These are phyloP conservation scores for Orbilia brochopaga DNA, from an alignment of 2,329 filamentous ascomycete species.

Conservation along the genomic window DNA sequence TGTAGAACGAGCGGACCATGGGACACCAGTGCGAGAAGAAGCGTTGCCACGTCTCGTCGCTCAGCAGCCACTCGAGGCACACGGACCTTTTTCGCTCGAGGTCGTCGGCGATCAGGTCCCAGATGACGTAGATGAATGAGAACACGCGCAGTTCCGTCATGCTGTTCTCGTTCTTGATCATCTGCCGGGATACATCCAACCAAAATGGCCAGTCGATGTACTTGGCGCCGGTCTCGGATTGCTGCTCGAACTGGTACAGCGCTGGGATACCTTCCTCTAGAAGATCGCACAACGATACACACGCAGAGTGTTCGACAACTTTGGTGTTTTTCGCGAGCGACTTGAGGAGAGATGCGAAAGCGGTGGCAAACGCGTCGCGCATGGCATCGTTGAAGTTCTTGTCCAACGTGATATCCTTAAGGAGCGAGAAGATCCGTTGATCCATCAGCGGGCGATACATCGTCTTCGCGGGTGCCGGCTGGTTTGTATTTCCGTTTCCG, in stretches of 20 bases:
- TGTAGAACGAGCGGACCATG: conserved; percentile 92
- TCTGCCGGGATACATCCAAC: conserved; percentile 78
- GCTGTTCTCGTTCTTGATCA: conserved; percentile 82
- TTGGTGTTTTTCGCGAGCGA: conserved; percentile 76
- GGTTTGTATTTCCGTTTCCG: conserved; percentile 64
- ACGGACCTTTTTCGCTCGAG: conserved; percentile 71
- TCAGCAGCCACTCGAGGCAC: conserved; percentile 76
- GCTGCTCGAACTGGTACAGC: conserved; percentile 60
- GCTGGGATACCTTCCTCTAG: conserved; percentile 79
- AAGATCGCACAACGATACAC: conserved; percentile 89
- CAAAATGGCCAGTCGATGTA: conserved; percentile 83
- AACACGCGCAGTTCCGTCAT: conserved; percentile 87
- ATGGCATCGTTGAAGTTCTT: conserved; percentile 56
- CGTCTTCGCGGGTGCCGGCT: conserved; percentile 60
- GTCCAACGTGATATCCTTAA: conserved; percentile 75
- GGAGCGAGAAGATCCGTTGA: conserved; percentile 85
- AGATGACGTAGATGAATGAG: conserved; percentile 79
- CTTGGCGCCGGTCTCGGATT: conserved; percentile 54
- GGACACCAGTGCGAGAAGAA: conserved; percentile 95
- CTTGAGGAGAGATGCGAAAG: conserved; percentile 75
- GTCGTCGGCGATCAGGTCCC: conserved; percentile 73
- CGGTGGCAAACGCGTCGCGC: conserved; percentile 74
- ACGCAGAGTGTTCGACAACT: conserved; percentile 79
- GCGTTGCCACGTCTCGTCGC: conserved; percentile 75
- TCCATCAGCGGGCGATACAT: conserved; percentile 79